phyloP scores from a whole-genome alignment of 1,139 yeast species.

The Spencermartinsiella ligniputridi region DNA sequence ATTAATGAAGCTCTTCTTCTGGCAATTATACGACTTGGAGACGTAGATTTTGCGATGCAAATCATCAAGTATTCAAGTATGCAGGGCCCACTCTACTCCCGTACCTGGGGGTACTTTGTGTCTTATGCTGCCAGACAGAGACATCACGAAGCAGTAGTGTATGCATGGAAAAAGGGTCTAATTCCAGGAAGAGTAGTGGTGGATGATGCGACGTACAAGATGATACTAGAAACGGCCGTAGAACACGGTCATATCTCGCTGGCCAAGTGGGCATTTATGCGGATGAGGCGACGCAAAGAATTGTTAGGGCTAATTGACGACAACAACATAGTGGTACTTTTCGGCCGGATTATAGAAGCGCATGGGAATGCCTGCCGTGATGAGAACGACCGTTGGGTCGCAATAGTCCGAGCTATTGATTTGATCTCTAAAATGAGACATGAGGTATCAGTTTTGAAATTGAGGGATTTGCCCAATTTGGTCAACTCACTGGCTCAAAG shows the following conservation, averaged over 20 bases:
- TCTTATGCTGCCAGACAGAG: conserved; percentile 23
- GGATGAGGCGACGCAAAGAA: conserved; percentile 16
- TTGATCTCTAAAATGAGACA: conserved; percentile 22
- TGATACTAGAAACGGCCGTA: conserved; percentile 28
- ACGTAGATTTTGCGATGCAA: conserved; percentile 29
- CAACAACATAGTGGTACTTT: conserved; percentile 14
- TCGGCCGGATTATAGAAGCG: conserved; percentile 27
- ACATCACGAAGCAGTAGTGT: conserved; percentile 26
- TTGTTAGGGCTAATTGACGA: conserved; percentile 10
- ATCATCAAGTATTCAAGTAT: conserved; percentile 24
- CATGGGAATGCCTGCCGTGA: conserved; percentile 19
- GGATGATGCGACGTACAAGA: conserved; percentile 28
- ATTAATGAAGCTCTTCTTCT: conserved; percentile 29
- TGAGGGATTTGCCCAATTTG: conserved; percentile 21
- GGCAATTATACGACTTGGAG: conserved; percentile 24
- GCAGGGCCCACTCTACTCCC: conserved; percentile 24
- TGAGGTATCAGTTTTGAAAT: conserved; percentile 18
- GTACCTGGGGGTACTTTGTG: conserved; percentile 35
- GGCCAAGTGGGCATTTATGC: conserved; percentile 30
- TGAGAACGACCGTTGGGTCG: neutral
- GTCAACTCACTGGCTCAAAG: conserved; percentile 6
- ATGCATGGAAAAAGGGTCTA: conserved; percentile 29
- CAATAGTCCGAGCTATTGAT: conserved; percentile 11
- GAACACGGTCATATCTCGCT: conserved; percentile 23
- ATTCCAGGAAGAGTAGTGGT: conserved; percentile 31